Base-by-base conservation (phyloP, 2,329 filamentous ascomycete species). In the Plenodomus lindquistii region DNA sequence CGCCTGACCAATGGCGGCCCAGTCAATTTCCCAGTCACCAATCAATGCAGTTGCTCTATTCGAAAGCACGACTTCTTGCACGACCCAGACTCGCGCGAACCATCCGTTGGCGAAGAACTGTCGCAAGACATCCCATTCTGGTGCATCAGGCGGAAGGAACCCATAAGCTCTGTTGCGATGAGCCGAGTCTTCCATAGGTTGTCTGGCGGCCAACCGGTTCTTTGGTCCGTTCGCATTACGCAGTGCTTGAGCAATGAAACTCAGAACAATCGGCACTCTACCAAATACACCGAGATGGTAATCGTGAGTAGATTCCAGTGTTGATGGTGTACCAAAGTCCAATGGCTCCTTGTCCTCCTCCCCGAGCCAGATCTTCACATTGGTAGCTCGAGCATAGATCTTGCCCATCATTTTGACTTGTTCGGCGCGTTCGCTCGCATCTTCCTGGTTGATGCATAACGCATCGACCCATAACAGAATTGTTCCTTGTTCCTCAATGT, bases 11-110 rank as follows among this genome's bases (percentile, higher is more conserved):
- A 43, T 43, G 41, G 41, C 34, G n/a, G 34, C 41, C 41, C 41
- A 43, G 6, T 43, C 41, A 16, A 43, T 27, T 19, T 43, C 41
- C 34, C 41, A 43, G 31, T 43, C 34, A 17, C 41, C 41, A 13
- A 43, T 37, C 41, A 43, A n/a, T 13, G 21, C 40, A 9, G 2
- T 42, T 35, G 40, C 40, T 35, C 1, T 42, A 18, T 27, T 42
- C 24, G 40, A 22, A 15, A 42, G 40, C n/a, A 42, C 40, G 34
- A 17, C 40, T 17, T 42, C 40, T 20, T 42, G 40, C 40, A 42
- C 22, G 15, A 36, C 40, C 40, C 40, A 42, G 10, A 42, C 40
- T 36, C 40, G 34, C 18, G 34, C 40, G n/a, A 42, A 42, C 40
- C 40, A 42, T 0, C 24, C 4, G 2, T 42, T 42, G 4, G 27